Conservation (phyloP, 176 grass and related monocot species). For the Lolium perenne region DNA sequence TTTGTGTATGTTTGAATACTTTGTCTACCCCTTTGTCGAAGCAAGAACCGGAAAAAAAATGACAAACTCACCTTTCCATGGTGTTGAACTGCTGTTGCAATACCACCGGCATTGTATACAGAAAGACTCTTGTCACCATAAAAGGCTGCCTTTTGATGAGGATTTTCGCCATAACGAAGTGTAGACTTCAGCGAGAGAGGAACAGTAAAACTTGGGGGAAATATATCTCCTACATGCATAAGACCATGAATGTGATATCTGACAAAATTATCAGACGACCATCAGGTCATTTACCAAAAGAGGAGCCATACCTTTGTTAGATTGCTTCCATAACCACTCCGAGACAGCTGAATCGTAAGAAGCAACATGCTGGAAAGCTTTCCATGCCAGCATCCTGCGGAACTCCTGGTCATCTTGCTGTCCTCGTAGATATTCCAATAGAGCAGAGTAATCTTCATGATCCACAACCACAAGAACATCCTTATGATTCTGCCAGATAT, state of each 20-base stretch:
- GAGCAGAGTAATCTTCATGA: constrained; percentile 57
- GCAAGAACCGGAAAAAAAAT: background rate
- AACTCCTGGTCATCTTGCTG: constrained; percentile 64
- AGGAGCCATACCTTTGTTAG: constrained; percentile 45
- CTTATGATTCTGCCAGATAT: constrained; percentile 50
- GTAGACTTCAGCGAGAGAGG: constrained; percentile 64
- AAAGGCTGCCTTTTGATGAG: constrained; percentile 92
- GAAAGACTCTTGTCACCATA: constrained; percentile 89
- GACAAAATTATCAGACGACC: constrained; percentile 7
- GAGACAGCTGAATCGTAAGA: constrained; percentile 90
- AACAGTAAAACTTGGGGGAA: constrained; percentile 84
- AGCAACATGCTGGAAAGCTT: constrained; percentile 85
- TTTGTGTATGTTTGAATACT: background rate
- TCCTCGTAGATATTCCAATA: constrained; percentile 55
- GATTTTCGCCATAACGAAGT: constrained; percentile 96
- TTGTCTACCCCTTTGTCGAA: background rate
- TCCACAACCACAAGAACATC: constrained; percentile 62
- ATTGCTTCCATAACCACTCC: constrained; percentile 43
- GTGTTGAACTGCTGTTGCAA: constrained; percentile 88
- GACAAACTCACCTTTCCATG: constrained; percentile 70
- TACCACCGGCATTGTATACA: constrained; percentile 72
- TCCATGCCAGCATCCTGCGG: constrained; percentile 80
- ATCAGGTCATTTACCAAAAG: constrained; percentile 9
- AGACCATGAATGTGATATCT: background rate
- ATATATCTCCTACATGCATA: constrained; percentile 54